A percentile compares a stretch with the other conserved stretches of the same genome.
Conservation (phyloP, 257 asterid genomes). For the Jacaranda mimosifolia region DNA sequence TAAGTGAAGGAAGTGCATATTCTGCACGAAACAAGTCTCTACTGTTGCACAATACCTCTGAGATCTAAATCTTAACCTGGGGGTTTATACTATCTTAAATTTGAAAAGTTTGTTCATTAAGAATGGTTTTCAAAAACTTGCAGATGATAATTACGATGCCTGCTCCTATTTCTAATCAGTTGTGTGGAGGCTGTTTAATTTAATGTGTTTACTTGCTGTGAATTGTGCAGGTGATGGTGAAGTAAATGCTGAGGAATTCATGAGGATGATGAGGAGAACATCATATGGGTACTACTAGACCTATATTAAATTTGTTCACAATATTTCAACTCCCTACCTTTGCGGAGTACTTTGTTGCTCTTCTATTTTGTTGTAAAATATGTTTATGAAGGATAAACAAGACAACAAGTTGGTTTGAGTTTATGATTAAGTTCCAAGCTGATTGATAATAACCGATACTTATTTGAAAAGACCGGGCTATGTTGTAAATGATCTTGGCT, state of each 20-base stretch:
- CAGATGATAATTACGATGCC: too few species aligned
- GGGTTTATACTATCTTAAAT: neutral
- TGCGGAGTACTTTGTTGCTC: neutral
- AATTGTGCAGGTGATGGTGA: constrained; percentile 85
- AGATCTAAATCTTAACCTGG: neutral
- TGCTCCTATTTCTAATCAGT: neutral
- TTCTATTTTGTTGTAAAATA: constrained; percentile 30
- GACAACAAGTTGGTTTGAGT: neutral
- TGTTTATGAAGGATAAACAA: constrained; percentile 15
- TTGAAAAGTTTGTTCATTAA: neutral
- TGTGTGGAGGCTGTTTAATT: neutral
- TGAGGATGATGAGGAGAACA: constrained; percentile 94
- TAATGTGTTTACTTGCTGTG: neutral
- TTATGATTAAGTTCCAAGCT: constrained; percentile 9
- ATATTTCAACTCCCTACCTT: neutral
- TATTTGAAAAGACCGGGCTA: neutral
- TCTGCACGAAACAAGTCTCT: neutral
- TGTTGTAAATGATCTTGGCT: constrained; percentile 9
- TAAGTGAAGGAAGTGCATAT: neutral
- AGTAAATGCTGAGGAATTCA: constrained; percentile 80
- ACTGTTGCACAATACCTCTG: neutral
- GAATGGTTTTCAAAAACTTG: too few species aligned
- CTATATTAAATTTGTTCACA: neutral
- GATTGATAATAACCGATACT: constrained; percentile 1
- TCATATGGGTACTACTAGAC: constrained; percentile 70